These are phyloP conservation scores for Calocybe gangraenosa DNA, from an alignment of 768 basidiomycete genomes.

Conservation along the genomic window DNA sequence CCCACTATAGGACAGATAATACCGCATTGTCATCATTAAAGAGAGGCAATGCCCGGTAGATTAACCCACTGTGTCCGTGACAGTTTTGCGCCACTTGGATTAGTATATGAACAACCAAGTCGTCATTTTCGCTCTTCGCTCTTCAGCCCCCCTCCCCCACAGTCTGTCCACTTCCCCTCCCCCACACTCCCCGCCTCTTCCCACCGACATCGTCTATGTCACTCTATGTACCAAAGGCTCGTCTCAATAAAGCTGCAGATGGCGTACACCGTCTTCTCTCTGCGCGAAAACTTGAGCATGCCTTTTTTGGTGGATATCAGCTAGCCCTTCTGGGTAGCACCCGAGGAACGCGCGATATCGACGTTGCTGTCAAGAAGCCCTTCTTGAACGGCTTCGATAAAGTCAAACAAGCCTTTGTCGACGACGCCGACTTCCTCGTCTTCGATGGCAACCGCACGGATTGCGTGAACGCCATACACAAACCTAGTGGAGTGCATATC, in stretches of 20 bases:
- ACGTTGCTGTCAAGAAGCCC: slow-evolving; percentile 9
- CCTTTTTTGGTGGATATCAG: slow-evolving; percentile 12
- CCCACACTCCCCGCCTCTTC: background rate
- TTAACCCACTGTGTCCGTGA: background rate
- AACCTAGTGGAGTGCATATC: slow-evolving; percentile 7
- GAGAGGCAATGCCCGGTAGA: background rate
- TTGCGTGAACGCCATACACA: slow-evolving; percentile 8
- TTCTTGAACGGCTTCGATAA: slow-evolving; percentile 11
- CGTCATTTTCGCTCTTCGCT: background rate
- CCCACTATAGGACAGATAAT: background rate
- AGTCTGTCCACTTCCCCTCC: too few relatives aligned
- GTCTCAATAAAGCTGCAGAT: slow-evolving; percentile 8
- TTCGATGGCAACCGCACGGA: slow-evolving; percentile 11
- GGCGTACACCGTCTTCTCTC: slow-evolving; percentile 5
- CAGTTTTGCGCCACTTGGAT: background rate
- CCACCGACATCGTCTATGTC: slow-evolving; percentile 1
- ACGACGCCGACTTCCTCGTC: slow-evolving; percentile 8
- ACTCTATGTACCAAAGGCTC: slow-evolving; percentile 1
- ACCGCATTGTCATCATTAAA: background rate
- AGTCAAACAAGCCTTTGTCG: slow-evolving; percentile 12
- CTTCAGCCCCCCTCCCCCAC: background rate
- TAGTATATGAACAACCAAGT: background rate
- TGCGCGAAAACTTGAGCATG: slow-evolving; percentile 9
- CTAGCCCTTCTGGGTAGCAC: slow-evolving; percentile 7
- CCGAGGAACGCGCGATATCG: slow-evolving; percentile 9